phyloP scores from a whole-genome alignment of 179 eudicot species.

The Corrigiola litoralis region DNA sequence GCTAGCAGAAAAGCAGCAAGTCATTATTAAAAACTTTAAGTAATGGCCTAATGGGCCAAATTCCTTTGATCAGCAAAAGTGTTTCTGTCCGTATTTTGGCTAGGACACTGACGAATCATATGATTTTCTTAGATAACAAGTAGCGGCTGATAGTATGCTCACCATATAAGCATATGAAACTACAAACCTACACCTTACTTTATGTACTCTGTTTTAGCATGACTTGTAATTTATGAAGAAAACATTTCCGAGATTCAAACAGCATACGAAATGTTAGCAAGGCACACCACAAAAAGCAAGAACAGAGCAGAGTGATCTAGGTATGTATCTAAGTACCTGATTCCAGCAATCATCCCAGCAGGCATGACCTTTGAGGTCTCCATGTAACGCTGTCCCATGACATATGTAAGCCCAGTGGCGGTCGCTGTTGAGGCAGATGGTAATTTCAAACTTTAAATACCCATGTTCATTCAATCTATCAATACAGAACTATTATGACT shows the following conservation, averaged over 20 bases:
- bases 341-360: constrained; percentile 79
- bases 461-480: no score
- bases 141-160: neutral
- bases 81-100: no score
- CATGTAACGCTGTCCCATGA: constrained; percentile 86
- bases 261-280: neutral
- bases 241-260: neutral
- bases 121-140: no score
- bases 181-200: neutral
- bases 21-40: neutral
- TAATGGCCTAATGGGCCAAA: no score
- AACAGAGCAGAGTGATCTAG: neutral
- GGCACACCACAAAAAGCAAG: neutral
- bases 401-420: constrained; percentile 69
- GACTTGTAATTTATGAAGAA: neutral
- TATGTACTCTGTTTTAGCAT: neutral
- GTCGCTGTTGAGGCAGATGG: constrained; percentile 44
- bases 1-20: neutral
- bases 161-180: neutral
- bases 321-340: constrained; percentile 51
- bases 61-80: no score
- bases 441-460: constrained; percentile 11
- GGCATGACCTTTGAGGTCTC: constrained; percentile 93
- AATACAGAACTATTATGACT: no score
- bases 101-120: no score